These are phyloP conservation scores for Stachybotrys echinatus DNA, from an alignment of 2,329 filamentous ascomycete genomes.

Conservation along the genomic window DNA sequence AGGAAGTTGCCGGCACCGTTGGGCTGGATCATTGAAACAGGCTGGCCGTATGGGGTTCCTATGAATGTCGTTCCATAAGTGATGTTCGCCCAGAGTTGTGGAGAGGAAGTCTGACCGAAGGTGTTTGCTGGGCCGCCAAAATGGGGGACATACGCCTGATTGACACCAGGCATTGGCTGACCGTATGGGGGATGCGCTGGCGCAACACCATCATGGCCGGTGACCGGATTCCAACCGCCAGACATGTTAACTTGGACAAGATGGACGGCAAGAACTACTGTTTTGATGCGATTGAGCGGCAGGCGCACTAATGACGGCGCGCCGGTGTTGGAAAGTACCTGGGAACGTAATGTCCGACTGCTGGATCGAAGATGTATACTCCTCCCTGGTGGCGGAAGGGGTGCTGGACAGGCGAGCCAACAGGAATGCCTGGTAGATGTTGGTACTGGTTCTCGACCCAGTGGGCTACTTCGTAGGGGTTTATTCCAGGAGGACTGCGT, in stretches of 20 bases:
- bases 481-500: background rate
- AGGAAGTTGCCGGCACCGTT: slow-evolving; percentile 29
- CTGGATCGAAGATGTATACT: too few species aligned
- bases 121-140: slow-evolving; percentile 28
- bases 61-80: slow-evolving; percentile 18
- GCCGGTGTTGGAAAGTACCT: background rate
- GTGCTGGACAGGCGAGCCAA: too few species aligned
- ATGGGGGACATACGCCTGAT: slow-evolving; percentile 32
- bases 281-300: too few species aligned
- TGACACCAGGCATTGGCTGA: slow-evolving; percentile 24
- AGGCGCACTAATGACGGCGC: background rate
- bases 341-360: too few species aligned
- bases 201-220: slow-evolving; percentile 29
- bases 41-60: slow-evolving; percentile 6
- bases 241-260: slow-evolving; percentile 26
- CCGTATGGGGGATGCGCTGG: slow-evolving; percentile 27
- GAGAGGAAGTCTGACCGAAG: slow-evolving; percentile 18
- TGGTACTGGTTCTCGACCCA: too few species aligned
- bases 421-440: too few species aligned
- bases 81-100: slow-evolving; percentile 13
- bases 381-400: too few species aligned
- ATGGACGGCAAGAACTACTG: too few species aligned
- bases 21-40: slow-evolving; percentile 12
- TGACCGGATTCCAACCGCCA: slow-evolving; percentile 33
- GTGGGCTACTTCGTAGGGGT: too few species aligned